phyloP scores from a whole-genome alignment of 2,329 filamentous ascomycete species.

The Elsinoe ampelina region DNA sequence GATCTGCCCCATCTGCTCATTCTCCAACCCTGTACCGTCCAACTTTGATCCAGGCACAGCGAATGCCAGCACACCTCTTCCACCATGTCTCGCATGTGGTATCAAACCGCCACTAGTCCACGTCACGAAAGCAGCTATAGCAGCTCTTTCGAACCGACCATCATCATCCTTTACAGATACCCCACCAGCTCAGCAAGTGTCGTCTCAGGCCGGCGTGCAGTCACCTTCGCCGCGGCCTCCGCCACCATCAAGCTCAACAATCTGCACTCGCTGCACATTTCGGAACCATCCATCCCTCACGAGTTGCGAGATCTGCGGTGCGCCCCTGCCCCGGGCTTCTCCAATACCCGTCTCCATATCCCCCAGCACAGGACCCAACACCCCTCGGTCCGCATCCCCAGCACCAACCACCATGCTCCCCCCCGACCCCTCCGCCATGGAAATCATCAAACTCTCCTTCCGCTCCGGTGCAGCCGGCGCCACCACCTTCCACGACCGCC shows the following conservation, averaged over 20 bases:
- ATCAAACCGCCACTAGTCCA: slow-evolving; percentile 81
- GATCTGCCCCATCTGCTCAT: slow-evolving; percentile 93
- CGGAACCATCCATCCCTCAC: slow-evolving; percentile 79
- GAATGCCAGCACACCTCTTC: slow-evolving; percentile 66
- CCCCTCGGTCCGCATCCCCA: slow-evolving; percentile 60
- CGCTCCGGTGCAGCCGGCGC: slow-evolving; percentile 63
- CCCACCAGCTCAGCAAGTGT: background rate
- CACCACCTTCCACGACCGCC: slow-evolving; percentile 77
- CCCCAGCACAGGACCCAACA: slow-evolving; percentile 27
- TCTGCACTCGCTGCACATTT: slow-evolving; percentile 85
- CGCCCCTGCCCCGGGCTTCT: slow-evolving; percentile 42
- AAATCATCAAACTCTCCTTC: slow-evolving; percentile 86
- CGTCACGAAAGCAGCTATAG: slow-evolving; percentile 78
- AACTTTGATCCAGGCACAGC: slow-evolving; percentile 85
- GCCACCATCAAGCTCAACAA: background rate
- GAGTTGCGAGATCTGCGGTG: slow-evolving; percentile 86
- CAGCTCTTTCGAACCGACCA: slow-evolving; percentile 54
- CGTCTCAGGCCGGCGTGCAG: background rate
- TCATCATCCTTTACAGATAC: background rate
- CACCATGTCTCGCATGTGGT: slow-evolving; percentile 84
- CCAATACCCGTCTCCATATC: slow-evolving; percentile 41
- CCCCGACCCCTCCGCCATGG: slow-evolving; percentile 40
- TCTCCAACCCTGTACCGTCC: slow-evolving; percentile 83
- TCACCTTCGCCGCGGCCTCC: background rate
- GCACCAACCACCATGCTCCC: slow-evolving; percentile 51